Percentiles rank a stretch among this genome's conserved stretches.
These are phyloP conservation scores for Orbilia ellipsospora DNA, from an alignment of 2,329 filamentous ascomycete genomes.

Conservation along the genomic window DNA sequence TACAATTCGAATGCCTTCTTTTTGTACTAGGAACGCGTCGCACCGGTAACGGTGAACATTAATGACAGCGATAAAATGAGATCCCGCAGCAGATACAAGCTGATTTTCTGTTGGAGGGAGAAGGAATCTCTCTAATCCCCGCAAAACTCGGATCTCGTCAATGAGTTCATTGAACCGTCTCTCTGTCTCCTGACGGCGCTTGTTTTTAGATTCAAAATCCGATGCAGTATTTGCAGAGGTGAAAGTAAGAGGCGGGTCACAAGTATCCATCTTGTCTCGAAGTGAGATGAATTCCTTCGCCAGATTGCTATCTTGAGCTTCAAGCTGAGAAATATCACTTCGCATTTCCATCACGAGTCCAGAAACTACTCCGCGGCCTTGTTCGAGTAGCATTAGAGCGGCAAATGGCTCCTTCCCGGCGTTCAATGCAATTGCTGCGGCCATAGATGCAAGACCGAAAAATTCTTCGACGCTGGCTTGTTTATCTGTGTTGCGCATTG, in stretches of 20 bases:
- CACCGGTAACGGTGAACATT: slow-evolving; percentile 57
- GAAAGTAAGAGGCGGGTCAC: no score
- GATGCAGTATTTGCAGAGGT: background rate
- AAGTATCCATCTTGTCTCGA: slow-evolving; percentile 18
- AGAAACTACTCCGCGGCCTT: background rate
- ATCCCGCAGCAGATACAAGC: slow-evolving; percentile 54
- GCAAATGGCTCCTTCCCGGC: background rate
- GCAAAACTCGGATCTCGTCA: slow-evolving; percentile 45
- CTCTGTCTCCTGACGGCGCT: slow-evolving; percentile 10
- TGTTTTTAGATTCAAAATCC: background rate
- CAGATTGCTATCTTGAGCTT: slow-evolving; percentile 22
- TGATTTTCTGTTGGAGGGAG: slow-evolving; percentile 12
- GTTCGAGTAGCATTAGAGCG: background rate
- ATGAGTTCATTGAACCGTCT: slow-evolving; percentile 17
- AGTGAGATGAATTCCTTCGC: slow-evolving; percentile 45
- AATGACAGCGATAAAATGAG: slow-evolving; percentile 60
- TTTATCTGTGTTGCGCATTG: slow-evolving; percentile 9
- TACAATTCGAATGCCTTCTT: slow-evolving; percentile 1
- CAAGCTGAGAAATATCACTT: slow-evolving; percentile 1
- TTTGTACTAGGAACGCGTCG: slow-evolving; percentile 23
- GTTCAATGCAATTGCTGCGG: slow-evolving; percentile 1
- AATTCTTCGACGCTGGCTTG: slow-evolving; percentile 1
- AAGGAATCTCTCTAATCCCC: slow-evolving; percentile 60
- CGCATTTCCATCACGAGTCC: slow-evolving; percentile 13
- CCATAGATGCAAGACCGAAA: slow-evolving; percentile 10